These are phyloP conservation scores for Rhododendron ferrugineum DNA, from an alignment of 148 eudicot genomes.

Conservation along the genomic window DNA sequence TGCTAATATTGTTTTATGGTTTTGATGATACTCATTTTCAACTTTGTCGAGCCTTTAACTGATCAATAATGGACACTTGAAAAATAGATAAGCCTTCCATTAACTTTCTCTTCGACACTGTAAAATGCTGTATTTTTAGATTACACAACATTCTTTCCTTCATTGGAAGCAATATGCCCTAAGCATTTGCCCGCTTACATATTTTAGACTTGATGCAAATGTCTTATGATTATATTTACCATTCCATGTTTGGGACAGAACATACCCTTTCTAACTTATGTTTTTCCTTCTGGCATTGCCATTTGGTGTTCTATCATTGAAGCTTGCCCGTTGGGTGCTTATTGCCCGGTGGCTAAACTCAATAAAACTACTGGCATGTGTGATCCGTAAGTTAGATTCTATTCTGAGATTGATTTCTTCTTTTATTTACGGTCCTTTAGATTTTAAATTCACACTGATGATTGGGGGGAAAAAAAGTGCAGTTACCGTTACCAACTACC, in stretches of 20 bases:
- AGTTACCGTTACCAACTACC: conserved; percentile 75
- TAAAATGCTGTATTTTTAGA: neutral
- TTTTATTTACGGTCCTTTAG: neutral
- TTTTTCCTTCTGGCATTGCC: neutral
- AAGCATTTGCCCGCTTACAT: neutral
- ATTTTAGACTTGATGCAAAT: neutral
- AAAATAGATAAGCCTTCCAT: neutral
- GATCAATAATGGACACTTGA: neutral
- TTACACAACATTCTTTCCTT: neutral
- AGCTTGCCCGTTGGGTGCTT: conserved; percentile 93
- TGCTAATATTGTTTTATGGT: neutral
- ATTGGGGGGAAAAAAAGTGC: conserved; percentile 11
- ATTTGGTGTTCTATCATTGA: conserved; percentile 21
- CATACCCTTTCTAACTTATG: conserved; percentile 1
- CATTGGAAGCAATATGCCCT: neutral
- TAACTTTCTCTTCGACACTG: neutral
- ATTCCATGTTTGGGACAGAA: neutral
- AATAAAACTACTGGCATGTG: conserved; percentile 56
- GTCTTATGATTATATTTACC: neutral
- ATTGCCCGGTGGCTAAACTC: conserved; percentile 66
- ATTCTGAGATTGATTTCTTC: neutral
- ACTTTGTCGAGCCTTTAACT: neutral
- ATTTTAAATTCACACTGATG: conserved; percentile 1
- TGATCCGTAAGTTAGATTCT: conserved; percentile 74
- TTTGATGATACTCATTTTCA: neutral